phyloP scores from a whole-genome alignment of 441 rosid genomes.

The Viola pubescens region DNA sequence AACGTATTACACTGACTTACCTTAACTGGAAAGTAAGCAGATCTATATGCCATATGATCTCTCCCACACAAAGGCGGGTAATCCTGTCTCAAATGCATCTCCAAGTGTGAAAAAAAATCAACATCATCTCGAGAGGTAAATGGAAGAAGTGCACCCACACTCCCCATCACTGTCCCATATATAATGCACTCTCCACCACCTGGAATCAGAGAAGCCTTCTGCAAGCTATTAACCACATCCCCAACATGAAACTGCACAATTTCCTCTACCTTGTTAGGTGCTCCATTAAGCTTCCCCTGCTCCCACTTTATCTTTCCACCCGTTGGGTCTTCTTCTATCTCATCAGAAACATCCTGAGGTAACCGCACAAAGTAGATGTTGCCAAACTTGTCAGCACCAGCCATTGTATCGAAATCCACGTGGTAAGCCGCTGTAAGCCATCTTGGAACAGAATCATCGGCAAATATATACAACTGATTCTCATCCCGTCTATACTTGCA shows the following conservation, averaged over 20 bases:
- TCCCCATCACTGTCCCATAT: slow-evolving; percentile 92
- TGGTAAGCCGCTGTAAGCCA: slow-evolving; percentile 89
- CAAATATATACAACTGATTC: slow-evolving; percentile 86
- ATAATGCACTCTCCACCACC: slow-evolving; percentile 87
- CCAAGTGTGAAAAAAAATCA: slow-evolving; percentile 93
- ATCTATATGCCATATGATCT: slow-evolving; percentile 91
- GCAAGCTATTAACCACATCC: slow-evolving; percentile 72
- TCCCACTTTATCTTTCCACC: slow-evolving; percentile 98
- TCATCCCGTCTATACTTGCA: slow-evolving; percentile 98
- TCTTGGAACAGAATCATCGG: slow-evolving; percentile 89
- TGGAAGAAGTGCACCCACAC: slow-evolving; percentile 78
- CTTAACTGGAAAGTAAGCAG: slow-evolving; percentile 96
- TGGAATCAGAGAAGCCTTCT: slow-evolving; percentile 86
- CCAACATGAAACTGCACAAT: slow-evolving; percentile 93
- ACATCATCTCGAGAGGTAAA: slow-evolving; percentile 92
- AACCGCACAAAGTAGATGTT: slow-evolving; percentile 76
- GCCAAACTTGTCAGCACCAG: slow-evolving; percentile 95
- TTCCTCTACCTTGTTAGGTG: slow-evolving; percentile 92
- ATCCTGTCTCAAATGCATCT: slow-evolving; percentile 95
- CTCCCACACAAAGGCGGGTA: slow-evolving; percentile 93
- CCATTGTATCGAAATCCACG: slow-evolving; percentile 90
- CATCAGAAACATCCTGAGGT: slow-evolving; percentile 91
- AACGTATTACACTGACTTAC: slow-evolving; percentile 21
- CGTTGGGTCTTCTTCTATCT: slow-evolving; percentile 94
- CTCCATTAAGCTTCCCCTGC: slow-evolving; percentile 94